phyloP scores from a whole-genome alignment of 2,329 filamentous ascomycete species.

The Lecanoromycetidae sp. region DNA sequence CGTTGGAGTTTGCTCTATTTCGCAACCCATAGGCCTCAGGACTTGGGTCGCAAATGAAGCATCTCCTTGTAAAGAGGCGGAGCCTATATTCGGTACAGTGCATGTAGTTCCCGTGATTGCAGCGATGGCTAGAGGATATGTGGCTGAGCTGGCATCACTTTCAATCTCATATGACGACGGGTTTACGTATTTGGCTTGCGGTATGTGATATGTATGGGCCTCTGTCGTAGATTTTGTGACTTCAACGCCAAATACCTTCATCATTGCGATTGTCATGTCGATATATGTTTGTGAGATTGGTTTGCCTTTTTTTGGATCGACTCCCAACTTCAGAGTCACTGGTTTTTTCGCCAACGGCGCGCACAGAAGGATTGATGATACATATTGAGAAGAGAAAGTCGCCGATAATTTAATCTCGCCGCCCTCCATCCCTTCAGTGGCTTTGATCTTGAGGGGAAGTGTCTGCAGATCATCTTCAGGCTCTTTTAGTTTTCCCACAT shows the following conservation, averaged over 20 bases:
- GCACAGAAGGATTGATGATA: slow-evolving; percentile 92
- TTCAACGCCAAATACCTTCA: slow-evolving; percentile 76
- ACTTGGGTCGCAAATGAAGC: slow-evolving; percentile 88
- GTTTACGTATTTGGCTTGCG: slow-evolving; percentile 69
- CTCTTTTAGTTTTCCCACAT: slow-evolving; percentile 51
- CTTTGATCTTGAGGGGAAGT: slow-evolving; percentile 69
- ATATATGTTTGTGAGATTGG: slow-evolving; percentile 96
- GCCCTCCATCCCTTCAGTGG: slow-evolving; percentile 70
- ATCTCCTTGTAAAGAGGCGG: slow-evolving; percentile 82
- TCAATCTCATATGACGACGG: slow-evolving; percentile 81
- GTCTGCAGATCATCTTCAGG: slow-evolving; percentile 64
- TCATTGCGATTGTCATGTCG: slow-evolving; percentile 98
- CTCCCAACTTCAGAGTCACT: slow-evolving; percentile 77
- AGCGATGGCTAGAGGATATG: slow-evolving; percentile 85
- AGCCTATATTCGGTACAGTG: slow-evolving; percentile 92
- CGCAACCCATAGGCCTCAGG: slow-evolving; percentile 83
- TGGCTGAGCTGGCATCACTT: slow-evolving; percentile 95
- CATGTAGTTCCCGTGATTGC: slow-evolving; percentile 93
- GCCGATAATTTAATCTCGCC: slow-evolving; percentile 85
- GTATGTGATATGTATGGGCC: slow-evolving; percentile 86
- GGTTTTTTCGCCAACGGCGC: slow-evolving; percentile 92
- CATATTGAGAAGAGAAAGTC: slow-evolving; percentile 97
- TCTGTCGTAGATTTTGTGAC: slow-evolving; percentile 67
- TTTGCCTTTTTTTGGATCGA: too few species aligned
- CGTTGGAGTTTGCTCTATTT: slow-evolving; percentile 66